Conservation (phyloP, 371 early-diverging fungal genomes). For the Actinomortierella ambigua region DNA sequence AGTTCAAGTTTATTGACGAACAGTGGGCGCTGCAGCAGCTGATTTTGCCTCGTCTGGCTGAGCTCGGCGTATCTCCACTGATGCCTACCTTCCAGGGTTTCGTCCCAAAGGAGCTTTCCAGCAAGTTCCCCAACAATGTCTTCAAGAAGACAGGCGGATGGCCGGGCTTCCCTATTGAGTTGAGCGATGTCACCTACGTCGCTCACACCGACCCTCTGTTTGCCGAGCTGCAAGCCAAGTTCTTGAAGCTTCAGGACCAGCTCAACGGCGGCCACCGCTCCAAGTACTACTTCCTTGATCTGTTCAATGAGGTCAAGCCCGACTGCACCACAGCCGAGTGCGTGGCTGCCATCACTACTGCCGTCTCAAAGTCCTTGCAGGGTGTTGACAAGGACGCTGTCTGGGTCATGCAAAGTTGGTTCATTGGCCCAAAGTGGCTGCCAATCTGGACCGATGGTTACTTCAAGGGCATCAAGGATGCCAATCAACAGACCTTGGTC, state of each 20-base stretch:
- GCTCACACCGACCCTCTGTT: slow-evolving; percentile 33
- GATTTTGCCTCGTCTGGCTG: slow-evolving; percentile 21
- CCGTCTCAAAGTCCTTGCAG: slow-evolving; percentile 27
- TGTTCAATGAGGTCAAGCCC: slow-evolving; percentile 33
- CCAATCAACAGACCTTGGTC: slow-evolving; percentile 19
- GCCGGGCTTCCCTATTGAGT: slow-evolving; percentile 20
- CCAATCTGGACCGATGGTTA: slow-evolving; percentile 19
- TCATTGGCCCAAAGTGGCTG: slow-evolving; percentile 26
- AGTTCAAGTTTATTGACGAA: slow-evolving; percentile 34
- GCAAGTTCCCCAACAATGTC: slow-evolving; percentile 22
- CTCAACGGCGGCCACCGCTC: slow-evolving; percentile 23
- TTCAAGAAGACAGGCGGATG: slow-evolving; percentile 28
- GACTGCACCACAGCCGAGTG: slow-evolving; percentile 27
- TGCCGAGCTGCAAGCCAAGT: slow-evolving; percentile 13
- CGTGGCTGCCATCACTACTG: slow-evolving; percentile 13
- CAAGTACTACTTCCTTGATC: slow-evolving; percentile 30
- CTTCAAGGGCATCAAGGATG: slow-evolving; percentile 25
- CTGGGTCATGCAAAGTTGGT: slow-evolving; percentile 46
- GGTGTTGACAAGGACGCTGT: slow-evolving; percentile 25
- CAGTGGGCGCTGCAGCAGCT: slow-evolving; percentile 38
- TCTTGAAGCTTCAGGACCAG: slow-evolving; percentile 23
- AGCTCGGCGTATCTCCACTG: slow-evolving; percentile 21
- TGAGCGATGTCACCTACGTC: slow-evolving; percentile 35
- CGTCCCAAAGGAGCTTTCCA: slow-evolving; percentile 16
- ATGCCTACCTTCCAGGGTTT: slow-evolving; percentile 42